Base-by-base conservation (phyloP, 768 basidiomycete species). In the Candolleomyces aberdarensis region DNA sequence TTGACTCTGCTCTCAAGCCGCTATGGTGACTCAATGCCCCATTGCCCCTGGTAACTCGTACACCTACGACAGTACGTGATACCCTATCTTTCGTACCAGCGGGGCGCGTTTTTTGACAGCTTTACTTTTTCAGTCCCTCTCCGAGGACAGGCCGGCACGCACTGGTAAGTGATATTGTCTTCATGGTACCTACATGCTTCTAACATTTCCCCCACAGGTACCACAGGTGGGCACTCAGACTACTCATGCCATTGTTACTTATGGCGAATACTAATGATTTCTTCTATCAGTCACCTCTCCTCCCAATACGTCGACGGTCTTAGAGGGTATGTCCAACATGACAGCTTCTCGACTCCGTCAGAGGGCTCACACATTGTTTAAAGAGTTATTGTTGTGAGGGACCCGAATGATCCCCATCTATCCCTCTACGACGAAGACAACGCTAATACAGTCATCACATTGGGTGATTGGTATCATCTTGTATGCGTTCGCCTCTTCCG, bases 281-380 rank as follows among this genome's bases (percentile, higher is more conserved):
- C 50, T 8, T 63, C 39, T 56, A n/a, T 44, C 60, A 65, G 64
- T 26, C 69, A 70, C 55, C 62, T 70, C 14, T 68, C 66, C 4
- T 65, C 66, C 3, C 66, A 71, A 49, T 69, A 69, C 57, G 59
- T 64, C 22, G 68, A 69, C 41, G 68, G 68, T 14, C 64, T 74
- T 32, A 66, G 75, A 19, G 72, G 74, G 6, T 61, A 63, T 3
- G 49, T 71, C 22, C 59, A 71, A 66, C 75, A 11, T 69, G 69
- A 41, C 64, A 69, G 11, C 62, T 59, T 19, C 1, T 59, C 1
- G 66, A 68, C 40, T n/a, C n/a, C 65, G 65, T 15, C 64, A 65
- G 40, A 54, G 3, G 15, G 17, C 19, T 7, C 15, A 17, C 19
- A 13, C 44, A 46, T 31, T 49, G 8, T 41, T 43, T 14, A 3